Conservation (phyloP, 1,139 yeast species). For the Debaryomycetaceae sp. region DNA sequence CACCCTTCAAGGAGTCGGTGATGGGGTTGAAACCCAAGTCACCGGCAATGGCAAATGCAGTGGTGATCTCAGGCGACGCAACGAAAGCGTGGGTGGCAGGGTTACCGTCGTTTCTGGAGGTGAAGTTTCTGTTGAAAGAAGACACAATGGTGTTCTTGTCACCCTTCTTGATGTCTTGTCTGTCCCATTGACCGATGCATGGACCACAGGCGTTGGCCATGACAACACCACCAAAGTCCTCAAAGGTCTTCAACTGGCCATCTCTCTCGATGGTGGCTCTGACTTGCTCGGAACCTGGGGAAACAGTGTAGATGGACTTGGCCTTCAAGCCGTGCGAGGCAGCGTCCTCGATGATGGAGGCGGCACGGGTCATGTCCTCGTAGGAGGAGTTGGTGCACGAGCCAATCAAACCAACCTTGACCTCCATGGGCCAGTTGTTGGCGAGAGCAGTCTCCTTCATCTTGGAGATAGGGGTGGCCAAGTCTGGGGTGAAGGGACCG, state of each 20-base stretch:
- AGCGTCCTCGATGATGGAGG: slow-evolving; percentile 89
- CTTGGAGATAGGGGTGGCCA: slow-evolving; percentile 95
- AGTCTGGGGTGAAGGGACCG: slow-evolving; percentile 99
- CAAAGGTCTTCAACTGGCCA: slow-evolving; percentile 86
- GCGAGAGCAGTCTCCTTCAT: slow-evolving; percentile 83
- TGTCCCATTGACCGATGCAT: slow-evolving; percentile 99
- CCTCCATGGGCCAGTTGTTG: slow-evolving; percentile 92
- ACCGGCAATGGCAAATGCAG: slow-evolving; percentile 96
- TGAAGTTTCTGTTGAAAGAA: slow-evolving; percentile 98
- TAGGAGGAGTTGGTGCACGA: slow-evolving; percentile 99
- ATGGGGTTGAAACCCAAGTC: slow-evolving; percentile 97
- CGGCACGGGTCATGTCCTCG: slow-evolving; percentile 98
- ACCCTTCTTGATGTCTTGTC: slow-evolving; percentile 95
- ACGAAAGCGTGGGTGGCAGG: slow-evolving; percentile 97
- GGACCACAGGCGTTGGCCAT: slow-evolving; percentile 99
- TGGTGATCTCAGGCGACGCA: slow-evolving; percentile 96
- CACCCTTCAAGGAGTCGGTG: slow-evolving; percentile 90
- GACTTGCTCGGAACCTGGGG: slow-evolving; percentile 99
- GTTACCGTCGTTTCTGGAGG: slow-evolving; percentile 98
- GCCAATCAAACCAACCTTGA: slow-evolving; percentile 95
- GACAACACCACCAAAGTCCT: slow-evolving; percentile 91
- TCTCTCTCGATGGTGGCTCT: slow-evolving; percentile 98
- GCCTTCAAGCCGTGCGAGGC: slow-evolving; percentile 86
- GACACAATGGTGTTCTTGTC: slow-evolving; percentile 98
- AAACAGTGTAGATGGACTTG: slow-evolving; percentile 85